Base-by-base conservation (phyloP, 805 yeast species). In the Spathaspora hagerdaliae region DNA sequence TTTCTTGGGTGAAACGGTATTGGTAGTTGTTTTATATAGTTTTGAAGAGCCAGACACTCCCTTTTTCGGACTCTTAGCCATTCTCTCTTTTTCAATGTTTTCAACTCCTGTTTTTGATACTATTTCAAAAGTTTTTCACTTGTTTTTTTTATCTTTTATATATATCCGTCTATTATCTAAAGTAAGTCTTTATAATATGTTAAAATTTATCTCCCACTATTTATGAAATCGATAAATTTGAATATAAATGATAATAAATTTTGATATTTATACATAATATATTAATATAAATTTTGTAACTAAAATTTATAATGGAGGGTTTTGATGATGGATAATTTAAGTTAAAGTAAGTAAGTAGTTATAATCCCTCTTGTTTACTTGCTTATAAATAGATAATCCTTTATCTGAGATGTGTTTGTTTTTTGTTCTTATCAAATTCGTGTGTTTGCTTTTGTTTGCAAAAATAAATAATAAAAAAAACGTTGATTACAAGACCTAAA, bases 41-140 rank as follows among this genome's bases (percentile, higher is more conserved):
- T 39, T 39, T 7, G 29, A 9, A 29, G 32, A 11, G 32, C 32
- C 27, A 29, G 41, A 32, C 24, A 34, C 27, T 14, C 38, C 43
- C 31, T 40, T 40, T 34, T 27, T 32, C 32, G 45, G 45, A 37
- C 45, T 38, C 13, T 42, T 42, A 13, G 41, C 45, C 45, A 44
- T 40, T 38, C 12, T 45, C 14, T 32, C 24, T 19, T 19, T 19
- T 19, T 19, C 24, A 19, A 19, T 19, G 24, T 19, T 19, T 19
- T 19, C 24, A 19, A 19, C 24, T 19, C 24, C 24, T 19, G 24
- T 19, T 19, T 19, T 19, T 19, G 24, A 19, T 19, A 19, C 24
- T 19, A 19, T 19, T 19, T 19, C 24, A 19, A 19, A 19, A 19
- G 24, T 19, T 19, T 19, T 19, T 5, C 24, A 2, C 24, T 19